Evolutionary conservation across 1,139 yeast genomes (phyloP), one percentile per base, ranked within the genome.

Genomic region (Saccharomyces pastorianus): DNA sequence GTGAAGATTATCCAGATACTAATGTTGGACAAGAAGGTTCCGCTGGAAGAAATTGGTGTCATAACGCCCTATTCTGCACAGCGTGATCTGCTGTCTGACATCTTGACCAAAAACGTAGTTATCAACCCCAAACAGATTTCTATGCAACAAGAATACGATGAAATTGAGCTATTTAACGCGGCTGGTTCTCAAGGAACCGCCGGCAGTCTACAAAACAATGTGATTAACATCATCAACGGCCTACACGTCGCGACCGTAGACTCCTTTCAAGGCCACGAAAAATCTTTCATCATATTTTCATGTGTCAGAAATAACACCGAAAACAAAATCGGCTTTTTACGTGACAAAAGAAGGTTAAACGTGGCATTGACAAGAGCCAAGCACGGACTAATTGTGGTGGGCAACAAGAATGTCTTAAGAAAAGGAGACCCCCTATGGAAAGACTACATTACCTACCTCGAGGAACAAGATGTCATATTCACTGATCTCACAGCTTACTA

Each of bases 41-140:
- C 71, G 2, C 73, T 77, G 32, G 69, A 73, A 1, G 77, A 81
- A 41, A 84, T 84, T 55, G 88, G 88, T 58, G 73, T 85, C 23
- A 81, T 85, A 55, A 84, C 90, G 0, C 88, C 89, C 11, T 85
- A 85, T 64, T 78, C 88, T 53, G 88, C 88, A 0, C 90, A 85
- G 65, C 74, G 90, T 62, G 88, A 84, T 64, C 67, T 80, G 55
- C 72, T 85, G 14, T 82, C 89, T 0, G 68, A 76, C 2, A 61
- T 66, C 1, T 71, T 84, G 49, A 79, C 77, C 38, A 68, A 72
- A 27, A 83, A 84, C 64, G 72, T 72, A 7, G 63, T 83, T 11
- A 74, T 84, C 51, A 84, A 84, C 64, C 89, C 89, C 0, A 67
- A 69, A 9, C 68, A 72, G n/a, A 73, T 73, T 50, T 78, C 74